Evolutionary conservation across 306 rosid genomes (phyloP).

Genomic region (Sophora flavescens): DNA sequence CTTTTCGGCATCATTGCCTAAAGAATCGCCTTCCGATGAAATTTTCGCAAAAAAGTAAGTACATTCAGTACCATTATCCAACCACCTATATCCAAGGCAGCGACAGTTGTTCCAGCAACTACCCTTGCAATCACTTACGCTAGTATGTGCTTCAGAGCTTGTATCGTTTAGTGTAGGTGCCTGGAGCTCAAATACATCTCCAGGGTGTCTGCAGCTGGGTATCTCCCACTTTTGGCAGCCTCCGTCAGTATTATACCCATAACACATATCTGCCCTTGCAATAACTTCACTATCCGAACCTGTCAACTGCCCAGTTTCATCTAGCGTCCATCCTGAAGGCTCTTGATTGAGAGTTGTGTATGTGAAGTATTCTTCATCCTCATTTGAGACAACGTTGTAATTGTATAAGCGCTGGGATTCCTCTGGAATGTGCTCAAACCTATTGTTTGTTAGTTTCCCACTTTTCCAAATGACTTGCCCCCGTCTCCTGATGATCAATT

Average conservation of each 20-base stretch:
- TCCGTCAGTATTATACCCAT: conserved; percentile 26
- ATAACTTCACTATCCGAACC: too few relatives aligned
- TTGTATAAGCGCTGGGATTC: not conserved
- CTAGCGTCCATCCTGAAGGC: not conserved
- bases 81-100: too few relatives aligned
- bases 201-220: conserved; percentile 1
- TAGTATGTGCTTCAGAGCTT: too few relatives aligned
- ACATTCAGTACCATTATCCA: too few relatives aligned
- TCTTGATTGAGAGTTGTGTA: not conserved
- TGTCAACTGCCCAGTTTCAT: not conserved
- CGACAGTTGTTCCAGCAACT: too few relatives aligned
- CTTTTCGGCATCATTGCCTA: too few relatives aligned
- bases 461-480: conserved; percentile 1
- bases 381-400: conserved; percentile 15
- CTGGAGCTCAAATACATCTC: not conserved
- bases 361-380: not conserved
- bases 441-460: not conserved
- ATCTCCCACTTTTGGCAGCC: conserved; percentile 30
- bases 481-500: not conserved
- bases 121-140: too few relatives aligned
- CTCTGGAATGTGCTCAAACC: not conserved
- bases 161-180: too few relatives aligned
- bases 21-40: too few relatives aligned
- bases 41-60: too few relatives aligned
- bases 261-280: not conserved